Percentiles rank a stretch among this genome's conserved stretches.
phyloP scores from a whole-genome alignment of 768 basidiomycete genomes.

The Daedaleopsis sinensis region DNA sequence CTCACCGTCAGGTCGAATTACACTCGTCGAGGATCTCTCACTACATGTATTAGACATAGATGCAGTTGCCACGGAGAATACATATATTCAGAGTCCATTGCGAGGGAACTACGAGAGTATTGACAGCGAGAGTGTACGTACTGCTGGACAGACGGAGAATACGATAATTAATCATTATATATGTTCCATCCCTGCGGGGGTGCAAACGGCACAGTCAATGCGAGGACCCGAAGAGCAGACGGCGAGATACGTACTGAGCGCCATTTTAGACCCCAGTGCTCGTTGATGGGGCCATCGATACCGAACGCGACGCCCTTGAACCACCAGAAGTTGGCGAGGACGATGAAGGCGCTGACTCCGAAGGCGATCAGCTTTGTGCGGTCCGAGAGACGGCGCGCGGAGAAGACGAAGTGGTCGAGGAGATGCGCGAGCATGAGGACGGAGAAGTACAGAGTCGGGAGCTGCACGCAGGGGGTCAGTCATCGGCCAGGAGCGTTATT shows the following conservation, averaged over 20 bases:
- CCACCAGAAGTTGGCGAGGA: constrained; percentile 93
- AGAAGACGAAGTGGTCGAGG: constrained; percentile 92
- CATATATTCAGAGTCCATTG: constrained; percentile 18
- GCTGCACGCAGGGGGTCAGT: constrained; percentile 43
- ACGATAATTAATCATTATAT: constrained; percentile 32
- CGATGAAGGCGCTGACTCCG: constrained; percentile 53
- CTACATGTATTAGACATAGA: constrained; percentile 4
- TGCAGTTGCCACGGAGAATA: constrained; percentile 7
- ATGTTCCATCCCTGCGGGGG: constrained; percentile 39
- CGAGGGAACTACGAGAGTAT: constrained; percentile 7
- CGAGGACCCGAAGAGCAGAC: neutral
- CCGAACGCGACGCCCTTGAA: constrained; percentile 90
- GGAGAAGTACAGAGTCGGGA: constrained; percentile 96
- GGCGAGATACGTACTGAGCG: constrained; percentile 50
- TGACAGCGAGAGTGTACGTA: constrained; percentile 7
- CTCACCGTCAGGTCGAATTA: neutral
- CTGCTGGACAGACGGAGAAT: constrained; percentile 7
- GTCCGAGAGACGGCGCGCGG: constrained; percentile 60
- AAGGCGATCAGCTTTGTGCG: constrained; percentile 77
- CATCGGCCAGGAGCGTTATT: neutral
- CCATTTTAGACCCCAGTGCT: constrained; percentile 83
- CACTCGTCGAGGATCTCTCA: neutral
- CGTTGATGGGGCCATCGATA: constrained; percentile 83
- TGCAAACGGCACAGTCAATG: neutral
- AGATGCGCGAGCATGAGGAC: constrained; percentile 91